Conservation (phyloP, 2,329 filamentous ascomycete species). For the Neofusicoccum kwambonambiense region DNA sequence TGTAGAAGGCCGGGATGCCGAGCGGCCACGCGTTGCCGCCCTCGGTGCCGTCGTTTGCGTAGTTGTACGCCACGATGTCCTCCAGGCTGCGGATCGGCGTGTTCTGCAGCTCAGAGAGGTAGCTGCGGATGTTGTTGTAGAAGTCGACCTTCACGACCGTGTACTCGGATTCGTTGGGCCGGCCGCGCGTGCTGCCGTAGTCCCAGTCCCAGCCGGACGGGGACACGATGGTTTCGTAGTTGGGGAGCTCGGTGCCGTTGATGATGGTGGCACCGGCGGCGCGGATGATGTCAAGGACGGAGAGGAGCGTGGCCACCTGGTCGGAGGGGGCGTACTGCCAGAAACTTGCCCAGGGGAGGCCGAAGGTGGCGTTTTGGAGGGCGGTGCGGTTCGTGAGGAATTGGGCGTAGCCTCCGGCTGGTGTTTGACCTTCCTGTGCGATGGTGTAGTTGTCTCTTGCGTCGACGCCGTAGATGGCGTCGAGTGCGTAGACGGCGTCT, state of each 20-base stretch:
- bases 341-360: slow-evolving; percentile 70
- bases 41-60: slow-evolving; percentile 63
- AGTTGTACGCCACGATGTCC: slow-evolving; percentile 36
- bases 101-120: slow-evolving; percentile 62
- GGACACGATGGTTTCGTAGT: slow-evolving; percentile 61
- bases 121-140: slow-evolving; percentile 64
- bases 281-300: slow-evolving; percentile 53
- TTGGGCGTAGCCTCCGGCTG: slow-evolving; percentile 56
- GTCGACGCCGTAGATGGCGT: slow-evolving; percentile 67
- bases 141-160: slow-evolving; percentile 71
- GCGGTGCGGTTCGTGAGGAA: slow-evolving; percentile 55
- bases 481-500: slow-evolving; percentile 66
- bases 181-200: slow-evolving; percentile 61
- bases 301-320: slow-evolving; percentile 55
- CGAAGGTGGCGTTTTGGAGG: slow-evolving; percentile 64
- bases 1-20: slow-evolving; percentile 63
- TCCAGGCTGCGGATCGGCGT: slow-evolving; percentile 24
- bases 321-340: slow-evolving; percentile 61
- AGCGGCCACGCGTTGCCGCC: slow-evolving; percentile 58
- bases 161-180: slow-evolving; percentile 71
- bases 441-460: slow-evolving; percentile 64
- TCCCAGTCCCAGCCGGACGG: slow-evolving; percentile 74
- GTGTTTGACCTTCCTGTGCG: slow-evolving; percentile 56
- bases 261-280: slow-evolving; percentile 65
- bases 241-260: slow-evolving; percentile 67